Percentiles rank a stretch among this genome's conserved stretches.
Conservation (phyloP, 441 rosid species). For the Viola pubescens region DNA sequence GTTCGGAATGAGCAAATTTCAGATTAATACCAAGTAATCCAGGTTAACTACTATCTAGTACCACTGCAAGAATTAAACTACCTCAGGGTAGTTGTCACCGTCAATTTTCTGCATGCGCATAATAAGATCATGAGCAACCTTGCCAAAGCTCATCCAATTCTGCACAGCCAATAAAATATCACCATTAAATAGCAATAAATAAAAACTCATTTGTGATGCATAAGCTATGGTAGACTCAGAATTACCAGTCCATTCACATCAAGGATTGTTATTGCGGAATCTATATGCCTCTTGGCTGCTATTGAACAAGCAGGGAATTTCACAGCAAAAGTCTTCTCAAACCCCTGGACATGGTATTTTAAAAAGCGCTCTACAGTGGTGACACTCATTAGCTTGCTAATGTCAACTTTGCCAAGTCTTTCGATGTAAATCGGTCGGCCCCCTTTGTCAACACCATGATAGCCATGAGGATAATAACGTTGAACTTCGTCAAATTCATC, state of each 20-base stretch:
- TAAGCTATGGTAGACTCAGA: constrained; percentile 1
- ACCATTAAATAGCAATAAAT: not conserved
- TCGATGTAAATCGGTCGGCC: constrained; percentile 86
- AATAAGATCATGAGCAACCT: constrained; percentile 77
- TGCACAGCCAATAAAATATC: constrained; percentile 27
- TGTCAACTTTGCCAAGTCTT: constrained; percentile 68
- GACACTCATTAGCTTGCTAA: constrained; percentile 59
- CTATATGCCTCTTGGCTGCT: constrained; percentile 74
- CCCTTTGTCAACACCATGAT: constrained; percentile 87
- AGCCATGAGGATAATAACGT: constrained; percentile 81
- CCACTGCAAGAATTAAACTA: constrained; percentile 22
- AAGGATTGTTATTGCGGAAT: constrained; percentile 62
- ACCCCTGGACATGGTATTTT: constrained; percentile 82
- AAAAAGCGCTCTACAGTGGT: constrained; percentile 80
- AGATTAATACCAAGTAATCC: constrained; percentile 13
- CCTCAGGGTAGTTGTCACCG: constrained; percentile 98
- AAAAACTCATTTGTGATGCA: not conserved
- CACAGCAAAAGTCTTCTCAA: constrained; percentile 75
- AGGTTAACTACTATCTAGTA: constrained; percentile 7
- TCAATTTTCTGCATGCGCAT: constrained; percentile 92
- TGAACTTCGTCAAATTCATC: constrained; percentile 71
- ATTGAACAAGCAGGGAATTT: constrained; percentile 90
- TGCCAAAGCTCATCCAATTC: constrained; percentile 80
- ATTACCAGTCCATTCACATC: constrained; percentile 86
- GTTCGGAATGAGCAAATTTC: constrained; percentile 20